phyloP scores from a whole-genome alignment of 108 stramenopile genomes.

The Nitzschia sp. region DNA sequence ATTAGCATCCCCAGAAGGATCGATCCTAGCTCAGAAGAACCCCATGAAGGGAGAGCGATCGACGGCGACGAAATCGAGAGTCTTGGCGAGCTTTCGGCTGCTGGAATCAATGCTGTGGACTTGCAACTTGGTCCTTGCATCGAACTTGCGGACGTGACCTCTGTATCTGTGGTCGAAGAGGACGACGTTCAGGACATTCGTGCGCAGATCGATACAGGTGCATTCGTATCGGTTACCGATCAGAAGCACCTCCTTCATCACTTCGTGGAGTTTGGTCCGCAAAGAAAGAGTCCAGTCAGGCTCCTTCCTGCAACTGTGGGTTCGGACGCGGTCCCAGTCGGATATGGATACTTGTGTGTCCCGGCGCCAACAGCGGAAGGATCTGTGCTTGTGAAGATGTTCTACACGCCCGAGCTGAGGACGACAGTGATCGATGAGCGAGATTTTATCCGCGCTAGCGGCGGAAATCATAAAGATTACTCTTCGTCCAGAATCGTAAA shows the following conservation, averaged over 20 bases:
- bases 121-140: background rate
- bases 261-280: background rate
- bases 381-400: no score
- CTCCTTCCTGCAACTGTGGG: background rate
- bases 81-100: background rate
- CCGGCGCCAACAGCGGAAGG: no score
- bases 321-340: background rate
- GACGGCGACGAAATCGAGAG: no score
- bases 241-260: background rate
- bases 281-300: background rate
- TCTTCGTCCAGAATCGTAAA: no score
- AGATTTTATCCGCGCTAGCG: no score
- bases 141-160: background rate
- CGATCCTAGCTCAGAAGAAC: no score
- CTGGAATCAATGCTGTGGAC: background rate
- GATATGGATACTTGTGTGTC: background rate
- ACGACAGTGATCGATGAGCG: no score
- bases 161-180: background rate
- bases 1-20: no score
- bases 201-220: conserved; percentile 9
- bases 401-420: no score
- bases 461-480: no score
- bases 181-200: background rate
- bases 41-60: no score
- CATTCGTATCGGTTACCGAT: conserved; percentile 8